phyloP scores from a whole-genome alignment of 2,329 filamentous ascomycete genomes.

The Calcarisporium arbuscula region DNA sequence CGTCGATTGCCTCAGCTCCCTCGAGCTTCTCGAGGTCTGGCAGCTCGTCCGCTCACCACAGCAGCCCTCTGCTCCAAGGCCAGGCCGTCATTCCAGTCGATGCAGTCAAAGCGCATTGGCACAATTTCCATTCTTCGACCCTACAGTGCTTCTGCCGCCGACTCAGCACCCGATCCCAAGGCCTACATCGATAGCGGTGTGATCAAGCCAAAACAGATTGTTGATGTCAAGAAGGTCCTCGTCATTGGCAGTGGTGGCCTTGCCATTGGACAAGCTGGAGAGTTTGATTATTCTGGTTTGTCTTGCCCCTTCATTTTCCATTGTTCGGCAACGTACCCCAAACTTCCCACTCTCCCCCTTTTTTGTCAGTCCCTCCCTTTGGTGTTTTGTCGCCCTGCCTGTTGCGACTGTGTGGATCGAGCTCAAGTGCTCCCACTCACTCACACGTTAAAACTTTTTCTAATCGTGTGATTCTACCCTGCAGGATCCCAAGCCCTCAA shows the following conservation, averaged over 20 bases:
- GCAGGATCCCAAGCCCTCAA: slow-evolving; percentile 92
- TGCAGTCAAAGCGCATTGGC: slow-evolving; percentile 39
- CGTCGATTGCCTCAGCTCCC: slow-evolving; percentile 45
- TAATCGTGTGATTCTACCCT: too few species aligned
- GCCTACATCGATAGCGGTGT: slow-evolving; percentile 86
- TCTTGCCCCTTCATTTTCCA: slow-evolving; percentile 14
- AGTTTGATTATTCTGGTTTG: slow-evolving; percentile 97
- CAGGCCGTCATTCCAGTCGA: slow-evolving; percentile 25
- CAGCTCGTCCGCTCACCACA: slow-evolving; percentile 38
- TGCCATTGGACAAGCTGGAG: slow-evolving; percentile 93
- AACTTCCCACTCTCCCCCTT: slow-evolving; percentile 1
- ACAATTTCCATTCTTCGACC: slow-evolving; percentile 37
- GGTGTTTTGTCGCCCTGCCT: too few species aligned
- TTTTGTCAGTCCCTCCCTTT: not conserved
- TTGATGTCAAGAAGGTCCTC: slow-evolving; percentile 93
- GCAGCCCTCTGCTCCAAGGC: slow-evolving; percentile 24
- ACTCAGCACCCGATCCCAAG: slow-evolving; percentile 73
- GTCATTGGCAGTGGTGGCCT: slow-evolving; percentile 94
- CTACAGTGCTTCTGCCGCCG: slow-evolving; percentile 39
- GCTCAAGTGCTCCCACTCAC: too few species aligned
- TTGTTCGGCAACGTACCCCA: not conserved
- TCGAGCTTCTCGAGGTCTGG: slow-evolving; percentile 34
- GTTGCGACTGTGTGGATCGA: too few species aligned
- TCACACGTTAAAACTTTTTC: too few species aligned
- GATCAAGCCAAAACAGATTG: slow-evolving; percentile 69